phyloP scores from a whole-genome alignment of 192 early-diverging fungal genomes.

The Coemansia aciculifera region DNA sequence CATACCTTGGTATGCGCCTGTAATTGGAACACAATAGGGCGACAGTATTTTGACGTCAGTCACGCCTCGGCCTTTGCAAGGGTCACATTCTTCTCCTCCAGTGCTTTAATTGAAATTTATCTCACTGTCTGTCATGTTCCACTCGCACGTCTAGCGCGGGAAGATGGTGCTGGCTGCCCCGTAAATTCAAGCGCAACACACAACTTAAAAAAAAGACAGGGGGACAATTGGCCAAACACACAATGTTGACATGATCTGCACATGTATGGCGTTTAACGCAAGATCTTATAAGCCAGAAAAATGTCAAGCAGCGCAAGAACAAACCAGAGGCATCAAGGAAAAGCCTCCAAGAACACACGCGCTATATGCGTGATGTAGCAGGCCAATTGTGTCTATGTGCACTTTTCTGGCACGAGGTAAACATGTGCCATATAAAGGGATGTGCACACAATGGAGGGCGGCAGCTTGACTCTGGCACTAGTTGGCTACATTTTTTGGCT shows the following conservation, averaged over 20 bases:
- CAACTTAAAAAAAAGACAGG: not conserved
- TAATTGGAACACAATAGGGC: not conserved
- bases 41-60: not conserved
- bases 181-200: not conserved
- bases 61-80: conserved; percentile 2
- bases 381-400: not conserved
- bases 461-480: not conserved
- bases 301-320: not conserved
- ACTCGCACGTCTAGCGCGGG: not conserved
- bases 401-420: not conserved
- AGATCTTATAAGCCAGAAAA: not conserved
- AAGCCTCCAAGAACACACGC: conserved; percentile 6
- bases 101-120: conserved; percentile 3
- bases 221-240: not conserved
- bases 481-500: not conserved
- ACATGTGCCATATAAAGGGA: conserved; percentile 5
- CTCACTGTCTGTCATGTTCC: not conserved
- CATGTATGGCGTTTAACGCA: conserved; percentile 1
- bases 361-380: not conserved
- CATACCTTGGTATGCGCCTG: not conserved
- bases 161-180: not conserved
- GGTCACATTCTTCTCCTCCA: not conserved
- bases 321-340: not conserved
- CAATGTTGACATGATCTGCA: conserved; percentile 9
- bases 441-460: not conserved